Evolutionary conservation across 106 monocot genomes (phyloP).

Genomic region (Dendrobium nobile): DNA sequence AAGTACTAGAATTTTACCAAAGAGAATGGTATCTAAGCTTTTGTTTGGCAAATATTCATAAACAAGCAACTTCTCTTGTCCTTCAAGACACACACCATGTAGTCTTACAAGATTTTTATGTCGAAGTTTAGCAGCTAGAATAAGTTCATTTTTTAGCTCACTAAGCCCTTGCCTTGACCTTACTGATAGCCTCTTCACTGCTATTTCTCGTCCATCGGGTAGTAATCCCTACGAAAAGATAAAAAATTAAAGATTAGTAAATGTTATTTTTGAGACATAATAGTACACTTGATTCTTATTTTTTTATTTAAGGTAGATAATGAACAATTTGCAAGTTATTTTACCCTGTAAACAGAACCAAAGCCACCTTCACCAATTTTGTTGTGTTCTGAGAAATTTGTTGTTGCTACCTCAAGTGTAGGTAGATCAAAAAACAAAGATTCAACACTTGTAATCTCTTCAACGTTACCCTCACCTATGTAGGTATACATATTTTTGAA

Average conservation of each 20-base stretch:
- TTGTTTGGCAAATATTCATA: conserved; percentile 33
- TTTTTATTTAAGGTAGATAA: background rate
- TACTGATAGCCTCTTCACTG: conserved; percentile 27
- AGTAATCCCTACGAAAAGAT: conserved; percentile 5
- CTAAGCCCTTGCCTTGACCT: conserved; percentile 16
- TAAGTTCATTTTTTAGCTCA: conserved; percentile 24
- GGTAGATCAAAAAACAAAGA: conserved; percentile 7
- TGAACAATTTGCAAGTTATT: background rate
- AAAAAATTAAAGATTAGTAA: too few relatives aligned
- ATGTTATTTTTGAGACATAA: background rate
- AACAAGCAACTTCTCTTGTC: conserved; percentile 20
- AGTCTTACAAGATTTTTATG: conserved; percentile 29
- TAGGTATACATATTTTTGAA: background rate
- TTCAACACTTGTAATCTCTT: background rate
- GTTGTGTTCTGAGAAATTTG: conserved; percentile 13
- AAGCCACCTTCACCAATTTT: conserved; percentile 37
- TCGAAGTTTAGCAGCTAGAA: conserved; percentile 25
- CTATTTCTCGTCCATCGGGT: conserved; percentile 20
- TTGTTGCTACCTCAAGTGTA: conserved; percentile 8
- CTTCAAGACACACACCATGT: conserved; percentile 22
- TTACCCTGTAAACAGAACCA: conserved; percentile 30
- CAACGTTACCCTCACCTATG: background rate
- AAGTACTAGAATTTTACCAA: conserved; percentile 11
- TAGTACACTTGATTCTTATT: background rate
- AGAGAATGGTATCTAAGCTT: conserved; percentile 23